A percentile compares a stretch with the other conserved stretches of the same genome.
Conservation (phyloP, 2,329 filamentous ascomycete species). For the Seiridium unicorne region DNA sequence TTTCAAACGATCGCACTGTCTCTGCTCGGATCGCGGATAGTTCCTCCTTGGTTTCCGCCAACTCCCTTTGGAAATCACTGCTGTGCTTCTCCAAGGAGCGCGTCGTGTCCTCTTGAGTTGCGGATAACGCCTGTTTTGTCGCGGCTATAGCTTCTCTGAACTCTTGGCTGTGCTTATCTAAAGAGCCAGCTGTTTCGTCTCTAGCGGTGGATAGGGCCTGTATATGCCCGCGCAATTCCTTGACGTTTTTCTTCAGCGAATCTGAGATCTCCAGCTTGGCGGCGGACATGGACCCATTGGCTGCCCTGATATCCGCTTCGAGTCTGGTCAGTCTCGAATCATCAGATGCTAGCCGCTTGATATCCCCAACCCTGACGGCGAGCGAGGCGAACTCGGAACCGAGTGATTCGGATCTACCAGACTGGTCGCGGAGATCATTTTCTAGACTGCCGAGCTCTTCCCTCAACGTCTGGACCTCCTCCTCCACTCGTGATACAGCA, state of each 20-base stretch:
- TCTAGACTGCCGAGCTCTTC: conserved; percentile 92
- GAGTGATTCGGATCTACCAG: conserved; percentile 27
- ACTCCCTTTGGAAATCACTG: not conserved
- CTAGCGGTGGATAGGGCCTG: not conserved
- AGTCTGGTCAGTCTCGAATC: not conserved
- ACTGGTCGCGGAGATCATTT: conserved; percentile 70
- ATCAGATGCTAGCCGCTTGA: not conserved
- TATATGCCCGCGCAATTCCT: not conserved
- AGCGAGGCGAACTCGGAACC: not conserved
- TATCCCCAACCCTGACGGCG: not conserved
- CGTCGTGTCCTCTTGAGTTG: not conserved
- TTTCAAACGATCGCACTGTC: not conserved
- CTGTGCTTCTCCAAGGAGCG: not conserved
- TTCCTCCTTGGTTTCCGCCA: no score
- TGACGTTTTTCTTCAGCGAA: not conserved
- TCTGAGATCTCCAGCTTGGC: not conserved
- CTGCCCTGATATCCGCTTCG: not conserved
- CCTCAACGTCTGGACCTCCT: conserved; percentile 73
- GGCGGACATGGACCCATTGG: not conserved
- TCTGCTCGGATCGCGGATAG: no score
- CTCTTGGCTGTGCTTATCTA: not conserved
- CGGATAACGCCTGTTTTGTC: not conserved
- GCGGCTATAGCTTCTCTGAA: not conserved
- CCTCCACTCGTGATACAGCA: conserved; percentile 50
- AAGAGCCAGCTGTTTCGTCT: not conserved